Evolutionary conservation across 768 basidiomycete genomes (phyloP).

Genomic region (Collybiopsis confluens): DNA sequence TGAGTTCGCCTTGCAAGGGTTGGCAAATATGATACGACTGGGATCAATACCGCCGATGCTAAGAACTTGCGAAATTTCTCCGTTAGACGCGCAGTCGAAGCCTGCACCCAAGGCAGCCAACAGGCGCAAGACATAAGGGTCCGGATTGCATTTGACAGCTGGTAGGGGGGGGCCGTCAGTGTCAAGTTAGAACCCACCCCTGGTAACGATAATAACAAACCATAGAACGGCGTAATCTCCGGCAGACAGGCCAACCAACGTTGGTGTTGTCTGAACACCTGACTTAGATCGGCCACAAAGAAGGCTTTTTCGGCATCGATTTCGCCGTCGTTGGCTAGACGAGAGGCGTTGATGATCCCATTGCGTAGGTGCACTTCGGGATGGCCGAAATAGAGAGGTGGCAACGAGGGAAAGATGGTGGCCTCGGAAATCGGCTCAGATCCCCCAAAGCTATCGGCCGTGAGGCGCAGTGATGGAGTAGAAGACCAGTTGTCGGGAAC

Average conservation of each 20-base stretch:
- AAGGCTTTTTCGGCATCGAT: slow-evolving; percentile 89
- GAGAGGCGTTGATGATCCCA: slow-evolving; percentile 66
- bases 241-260: slow-evolving; percentile 81
- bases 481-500: slow-evolving; percentile 33
- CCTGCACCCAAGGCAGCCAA: slow-evolving; percentile 87
- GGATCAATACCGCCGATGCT: slow-evolving; percentile 70
- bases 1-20: slow-evolving; percentile 96
- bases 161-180: slow-evolving; percentile 16
- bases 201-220: slow-evolving; percentile 40
- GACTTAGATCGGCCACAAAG: slow-evolving; percentile 90
- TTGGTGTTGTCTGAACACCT: slow-evolving; percentile 80
- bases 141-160: slow-evolving; percentile 99
- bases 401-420: slow-evolving; percentile 18
- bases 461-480: slow-evolving; percentile 69
- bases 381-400: slow-evolving; percentile 11
- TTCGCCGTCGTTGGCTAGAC: slow-evolving; percentile 45
- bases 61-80: slow-evolving; percentile 84
- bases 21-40: slow-evolving; percentile 90
- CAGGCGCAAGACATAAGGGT: slow-evolving; percentile 88
- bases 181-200: slow-evolving; percentile 20
- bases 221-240: slow-evolving; percentile 89
- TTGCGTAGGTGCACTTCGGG: slow-evolving; percentile 71
- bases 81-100: slow-evolving; percentile 96
- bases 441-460: slow-evolving; percentile 61
- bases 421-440: slow-evolving; percentile 31